Base-by-base conservation (phyloP, 2,329 filamentous ascomycete genomes). In the Arthrobotrys megalospora region DNA sequence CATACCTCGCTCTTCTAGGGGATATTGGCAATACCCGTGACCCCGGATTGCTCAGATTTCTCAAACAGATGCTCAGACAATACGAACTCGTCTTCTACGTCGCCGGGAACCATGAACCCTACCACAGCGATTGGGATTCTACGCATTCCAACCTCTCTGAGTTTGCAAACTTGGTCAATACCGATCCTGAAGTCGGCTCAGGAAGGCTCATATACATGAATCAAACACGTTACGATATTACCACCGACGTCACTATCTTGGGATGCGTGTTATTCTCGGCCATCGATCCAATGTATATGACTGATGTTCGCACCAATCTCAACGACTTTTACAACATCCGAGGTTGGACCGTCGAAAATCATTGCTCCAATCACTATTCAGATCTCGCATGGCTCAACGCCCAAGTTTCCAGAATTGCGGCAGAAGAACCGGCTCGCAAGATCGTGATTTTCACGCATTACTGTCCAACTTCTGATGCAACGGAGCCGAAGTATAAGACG, bases 41-140 rank as follows among this genome's bases (percentile, higher is more conserved):
- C 48, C 80, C 84, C 12, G 85, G 86, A 0, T 86, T 86, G 79
- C 83, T 86, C 38, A 66, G 38, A 0, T 90, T 90, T 80, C 82
- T 90, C 8, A 83, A 81, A 11, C 80, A 79, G 1, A 88, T 89
- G 80, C 85, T 90, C 1, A 36, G 45, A 1, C 83, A 85, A 6
- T 90, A 89, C 80, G 81, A 83, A 4, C 81, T 84, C 1, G 86
- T 90, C 0, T 85, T 90, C 47, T 84, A 89, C 34, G 84, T 90
- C 0, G 82, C 86, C 0, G 88, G 89, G 0, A 90, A 90, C 80
- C 88, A 90, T 80, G 89, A 90, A 80, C 84, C 88, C 0, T 89
- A 87, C 79, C 81, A 76, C 47, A 58, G 48, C 41, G 12, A 32
- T 41, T 66, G 62, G 60, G 38, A 50, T 10, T 16, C 60, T 16